Percentiles rank a stretch among this genome's conserved stretches.
Conservation (phyloP, 306 rosid genomes). For the Potentilla sterilis region DNA sequence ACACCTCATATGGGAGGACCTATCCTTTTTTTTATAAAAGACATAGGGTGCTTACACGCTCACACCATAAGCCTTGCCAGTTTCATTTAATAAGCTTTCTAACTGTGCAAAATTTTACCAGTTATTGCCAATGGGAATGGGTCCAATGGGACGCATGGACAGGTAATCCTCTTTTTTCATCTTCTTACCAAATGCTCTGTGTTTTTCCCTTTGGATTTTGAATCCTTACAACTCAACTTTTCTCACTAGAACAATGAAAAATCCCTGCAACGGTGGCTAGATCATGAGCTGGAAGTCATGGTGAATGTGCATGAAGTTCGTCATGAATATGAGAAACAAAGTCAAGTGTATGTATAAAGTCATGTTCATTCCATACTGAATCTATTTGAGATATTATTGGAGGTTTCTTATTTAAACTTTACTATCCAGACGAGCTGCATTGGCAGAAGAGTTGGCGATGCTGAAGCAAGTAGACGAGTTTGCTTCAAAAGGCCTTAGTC, state of each 20-base stretch:
- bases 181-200: slow-evolving; percentile 21
- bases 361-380: slow-evolving; percentile 21
- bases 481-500: slow-evolving; percentile 88
- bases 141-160: slow-evolving; percentile 72
- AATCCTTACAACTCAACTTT: slow-evolving; percentile 33
- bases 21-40: slow-evolving; percentile 13
- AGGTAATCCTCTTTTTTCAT: slow-evolving; percentile 53
- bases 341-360: slow-evolving; percentile 80
- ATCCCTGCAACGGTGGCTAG: slow-evolving; percentile 95
- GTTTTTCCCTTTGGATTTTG: slow-evolving; percentile 18
- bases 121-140: slow-evolving; percentile 71
- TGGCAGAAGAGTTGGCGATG: slow-evolving; percentile 93
- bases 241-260: slow-evolving; percentile 78
- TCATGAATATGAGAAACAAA: slow-evolving; percentile 93
- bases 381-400: slow-evolving; percentile 11
- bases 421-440: slow-evolving; percentile 87
- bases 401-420: slow-evolving; percentile 24
- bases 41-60: slow-evolving; percentile 18
- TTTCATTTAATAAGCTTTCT: slow-evolving; percentile 23
- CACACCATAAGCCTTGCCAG: slow-evolving; percentile 12
- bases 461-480: slow-evolving; percentile 91
- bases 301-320: slow-evolving; percentile 99
- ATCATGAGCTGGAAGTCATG: slow-evolving; percentile 97
- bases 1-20: slow-evolving; percentile 14
- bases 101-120: slow-evolving; percentile 46